Conservation (phyloP, 352 stramenopile species). For the Globisporangium cederbergense region DNA sequence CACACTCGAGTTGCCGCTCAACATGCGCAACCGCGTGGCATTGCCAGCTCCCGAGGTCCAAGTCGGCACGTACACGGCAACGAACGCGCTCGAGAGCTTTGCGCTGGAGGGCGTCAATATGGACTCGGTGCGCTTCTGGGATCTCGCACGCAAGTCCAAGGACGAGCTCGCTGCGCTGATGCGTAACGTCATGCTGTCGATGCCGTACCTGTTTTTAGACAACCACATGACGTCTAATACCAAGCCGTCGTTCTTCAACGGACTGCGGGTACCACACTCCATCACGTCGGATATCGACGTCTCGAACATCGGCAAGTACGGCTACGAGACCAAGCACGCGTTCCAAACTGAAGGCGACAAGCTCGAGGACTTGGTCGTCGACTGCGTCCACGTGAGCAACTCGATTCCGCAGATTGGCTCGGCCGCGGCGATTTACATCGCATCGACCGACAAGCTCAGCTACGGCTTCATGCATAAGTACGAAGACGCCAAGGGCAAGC, state of each 20-base stretch:
- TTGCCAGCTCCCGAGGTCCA: not conserved
- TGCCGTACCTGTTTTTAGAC: not conserved
- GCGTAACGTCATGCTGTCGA: not conserved
- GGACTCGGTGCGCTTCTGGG: constrained; percentile 6
- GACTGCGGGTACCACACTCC: not conserved
- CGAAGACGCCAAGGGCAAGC: not conserved
- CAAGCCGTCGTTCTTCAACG: not conserved
- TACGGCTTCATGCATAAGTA: not conserved
- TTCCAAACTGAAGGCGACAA: not conserved
- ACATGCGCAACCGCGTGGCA: not conserved
- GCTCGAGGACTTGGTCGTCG: not conserved
- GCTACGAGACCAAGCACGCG: not conserved
- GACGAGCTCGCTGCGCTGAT: constrained; percentile 8
- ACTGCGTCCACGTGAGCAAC: not conserved
- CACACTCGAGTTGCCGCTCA: not conserved
- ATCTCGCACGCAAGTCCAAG: constrained; percentile 10
- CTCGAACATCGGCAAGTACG: constrained; percentile 7
- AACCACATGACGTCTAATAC: not conserved
- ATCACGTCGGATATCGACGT: constrained; percentile 1
- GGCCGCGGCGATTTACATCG: not conserved
- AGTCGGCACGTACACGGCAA: not conserved
- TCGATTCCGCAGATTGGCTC: not conserved
- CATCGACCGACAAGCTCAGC: not conserved
- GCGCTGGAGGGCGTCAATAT: not conserved
- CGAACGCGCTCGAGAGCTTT: not conserved